These are phyloP conservation scores for Erythrobasidium hasegawianum DNA, from an alignment of 1,284 basidiomycete species.

Conservation along the genomic window DNA sequence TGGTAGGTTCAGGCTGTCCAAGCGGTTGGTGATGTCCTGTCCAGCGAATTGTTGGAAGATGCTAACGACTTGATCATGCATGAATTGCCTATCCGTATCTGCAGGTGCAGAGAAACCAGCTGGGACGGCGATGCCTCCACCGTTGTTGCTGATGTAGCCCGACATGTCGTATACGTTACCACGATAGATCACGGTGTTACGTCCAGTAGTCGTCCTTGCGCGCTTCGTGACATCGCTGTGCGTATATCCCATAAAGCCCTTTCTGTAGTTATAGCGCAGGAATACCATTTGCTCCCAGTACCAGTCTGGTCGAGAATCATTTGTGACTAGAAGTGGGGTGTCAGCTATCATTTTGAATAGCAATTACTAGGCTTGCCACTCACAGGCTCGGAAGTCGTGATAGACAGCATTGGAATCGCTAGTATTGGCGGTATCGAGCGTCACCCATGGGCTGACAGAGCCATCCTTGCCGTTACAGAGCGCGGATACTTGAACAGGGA, in stretches of 20 bases:
- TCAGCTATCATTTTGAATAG: background rate
- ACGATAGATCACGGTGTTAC: slow-evolving; percentile 69
- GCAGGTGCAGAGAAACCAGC: slow-evolving; percentile 59
- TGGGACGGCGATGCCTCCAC: slow-evolving; percentile 56
- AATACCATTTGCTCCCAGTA: slow-evolving; percentile 58
- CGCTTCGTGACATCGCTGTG: slow-evolving; percentile 69
- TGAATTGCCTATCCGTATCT: slow-evolving; percentile 64
- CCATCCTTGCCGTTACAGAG: slow-evolving; percentile 84
- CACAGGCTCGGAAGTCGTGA: slow-evolving; percentile 84
- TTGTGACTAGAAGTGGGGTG: slow-evolving; percentile 52
- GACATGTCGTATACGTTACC: slow-evolving; percentile 84
- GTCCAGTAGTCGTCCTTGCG: slow-evolving; percentile 57
- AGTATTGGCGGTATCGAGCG: slow-evolving; percentile 74
- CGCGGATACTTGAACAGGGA: slow-evolving; percentile 96
- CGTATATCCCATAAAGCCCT: slow-evolving; percentile 86
- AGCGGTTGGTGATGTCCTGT: slow-evolving; percentile 73
- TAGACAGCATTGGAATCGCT: slow-evolving; percentile 68
- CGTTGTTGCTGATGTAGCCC: slow-evolving; percentile 61
- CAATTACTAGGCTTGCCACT: background rate
- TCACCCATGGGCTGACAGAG: slow-evolving; percentile 76
- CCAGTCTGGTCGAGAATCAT: slow-evolving; percentile 93
- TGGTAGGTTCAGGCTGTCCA: slow-evolving; percentile 66
- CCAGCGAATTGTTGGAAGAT: slow-evolving; percentile 80
- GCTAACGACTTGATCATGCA: slow-evolving; percentile 67
- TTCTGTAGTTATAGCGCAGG: slow-evolving; percentile 79